Evolutionary conservation across 805 yeast species (phyloP).

Genomic region (Candida sanyiensis): DNA sequence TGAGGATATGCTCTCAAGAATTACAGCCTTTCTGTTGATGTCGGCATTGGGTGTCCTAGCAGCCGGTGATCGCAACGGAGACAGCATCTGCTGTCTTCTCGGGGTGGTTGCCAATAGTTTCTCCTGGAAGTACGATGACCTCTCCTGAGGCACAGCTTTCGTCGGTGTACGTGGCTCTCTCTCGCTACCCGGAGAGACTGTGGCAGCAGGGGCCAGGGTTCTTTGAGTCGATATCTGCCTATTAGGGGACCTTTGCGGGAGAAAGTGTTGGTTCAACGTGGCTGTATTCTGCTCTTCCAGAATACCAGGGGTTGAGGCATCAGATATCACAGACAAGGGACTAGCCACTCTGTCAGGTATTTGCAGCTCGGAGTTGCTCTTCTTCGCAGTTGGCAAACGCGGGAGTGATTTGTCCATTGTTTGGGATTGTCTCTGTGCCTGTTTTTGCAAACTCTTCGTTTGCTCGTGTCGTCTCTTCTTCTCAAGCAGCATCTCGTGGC

Average conservation of each 20-base stretch:
- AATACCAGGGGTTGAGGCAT: constrained; percentile 13
- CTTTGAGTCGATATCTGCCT: constrained; percentile 8
- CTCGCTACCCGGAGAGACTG: constrained; percentile 20
- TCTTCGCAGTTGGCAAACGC: constrained; percentile 16
- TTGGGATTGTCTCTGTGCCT: constrained; percentile 14
- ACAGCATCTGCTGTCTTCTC: constrained; percentile 9
- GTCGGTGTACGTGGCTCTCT: too few species aligned
- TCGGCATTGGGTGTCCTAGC: constrained; percentile 19
- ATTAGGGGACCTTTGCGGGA: constrained; percentile 24
- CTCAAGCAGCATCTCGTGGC: constrained; percentile 79
- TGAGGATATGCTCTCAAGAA: constrained; percentile 21
- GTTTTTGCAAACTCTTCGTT: constrained; percentile 30
- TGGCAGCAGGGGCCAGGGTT: constrained; percentile 18
- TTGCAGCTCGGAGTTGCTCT: constrained; percentile 4
- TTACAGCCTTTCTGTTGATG: constrained; percentile 22
- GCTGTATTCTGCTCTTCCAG: constrained; percentile 8
- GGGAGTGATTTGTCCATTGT: constrained; percentile 21
- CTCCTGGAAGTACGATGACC: background rate
- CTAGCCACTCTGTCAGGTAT: constrained; percentile 16
- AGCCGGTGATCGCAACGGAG: constrained; percentile 17
- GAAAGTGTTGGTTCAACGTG: constrained; percentile 2
- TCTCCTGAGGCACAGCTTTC: too few species aligned
- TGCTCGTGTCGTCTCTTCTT: constrained; percentile 62
- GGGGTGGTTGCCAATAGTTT: constrained; percentile 4
- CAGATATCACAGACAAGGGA: constrained; percentile 20